Base-by-base conservation (phyloP, 257 asterid genomes). In the Scutellaria barbata region DNA sequence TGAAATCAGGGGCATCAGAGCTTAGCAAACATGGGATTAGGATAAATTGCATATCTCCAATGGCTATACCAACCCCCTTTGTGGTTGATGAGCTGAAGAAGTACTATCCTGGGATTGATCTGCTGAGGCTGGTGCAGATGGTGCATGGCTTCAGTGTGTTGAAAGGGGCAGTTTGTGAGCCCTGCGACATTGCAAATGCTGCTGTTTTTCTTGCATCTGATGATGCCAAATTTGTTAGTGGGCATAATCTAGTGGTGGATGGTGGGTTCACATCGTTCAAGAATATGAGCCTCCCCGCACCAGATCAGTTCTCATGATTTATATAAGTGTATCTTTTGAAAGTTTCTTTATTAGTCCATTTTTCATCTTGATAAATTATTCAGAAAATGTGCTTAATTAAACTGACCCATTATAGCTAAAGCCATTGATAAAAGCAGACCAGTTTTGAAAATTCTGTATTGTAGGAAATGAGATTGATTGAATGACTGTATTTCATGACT, bases 161-260 rank as follows among this genome's bases (percentile, higher is more conserved):
- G 81, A 66, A 78, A 40, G 96, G 96, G 65, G 83, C 86, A 4
- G 50, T 46, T 39, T 92, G 96, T 76, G 96, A 88, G 76, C 77
- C 90, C 1, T 12, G 53, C 33, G 97, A 92, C 47, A 55, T 92
- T 5, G 98, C 96, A 1, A 86, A 88, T 60, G 98, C 96, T 17
- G 98, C 98, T 14, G 43, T 88, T 43, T 92, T 65, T 75, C 87
- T 92, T 8, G 95, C 92, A 8, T 85, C 92, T 16, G 96, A 84
- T 57, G 98, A 90, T 54, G 95, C 96, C 20, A 89, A 87, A 75
- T 92, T 85, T 61, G 81, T 92, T 46, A 90, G 80, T 65, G 98
- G 98, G 45, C 98, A 90, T 67, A 92, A 92, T 74, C 87, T 92
- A 76, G 96, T 90, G 74, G 92, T 92, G 57, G 97, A 89, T 67